Percentiles rank a stretch among this genome's conserved stretches.
phyloP scores from a whole-genome alignment of 345 rosid genomes.

The Moricandia arvensis region DNA sequence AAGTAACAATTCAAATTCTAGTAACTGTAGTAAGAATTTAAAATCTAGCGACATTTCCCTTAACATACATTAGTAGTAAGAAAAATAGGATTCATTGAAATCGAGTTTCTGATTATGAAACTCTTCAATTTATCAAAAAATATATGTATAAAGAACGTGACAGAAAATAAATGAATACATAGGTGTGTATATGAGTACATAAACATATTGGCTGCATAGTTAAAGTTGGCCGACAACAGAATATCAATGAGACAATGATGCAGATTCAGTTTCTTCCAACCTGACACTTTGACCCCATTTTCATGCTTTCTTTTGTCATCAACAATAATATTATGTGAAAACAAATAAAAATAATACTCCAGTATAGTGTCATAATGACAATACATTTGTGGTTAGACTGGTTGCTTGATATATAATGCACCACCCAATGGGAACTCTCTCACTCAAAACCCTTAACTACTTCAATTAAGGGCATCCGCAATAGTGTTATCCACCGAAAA shows the following conservation, averaged over 20 bases:
- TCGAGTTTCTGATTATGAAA: not conserved
- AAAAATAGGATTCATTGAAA: not conserved
- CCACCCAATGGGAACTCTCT: not conserved
- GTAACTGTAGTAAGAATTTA: not conserved
- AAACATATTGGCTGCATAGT: slow-evolving; percentile 23
- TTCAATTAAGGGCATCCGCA: no score
- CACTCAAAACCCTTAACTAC: not conserved
- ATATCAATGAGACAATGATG: slow-evolving; percentile 36
- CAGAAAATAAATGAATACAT: not conserved
- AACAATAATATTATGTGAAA: not conserved
- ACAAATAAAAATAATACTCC: not conserved
- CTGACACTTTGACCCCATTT: slow-evolving; percentile 38
- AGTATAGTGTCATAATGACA: not conserved
- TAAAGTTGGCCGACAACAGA: slow-evolving; percentile 41
- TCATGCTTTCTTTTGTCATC: slow-evolving; percentile 8
- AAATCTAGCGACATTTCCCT: not conserved
- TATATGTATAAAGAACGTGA: not conserved
- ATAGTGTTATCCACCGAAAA: no score
- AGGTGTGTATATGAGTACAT: slow-evolving; percentile 19
- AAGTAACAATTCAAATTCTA: not conserved
- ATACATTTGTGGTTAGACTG: slow-evolving; percentile 2
- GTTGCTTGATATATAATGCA: not conserved
- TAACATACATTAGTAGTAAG: not conserved
- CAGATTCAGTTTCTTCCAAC: slow-evolving; percentile 30
- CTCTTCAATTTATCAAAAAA: not conserved